Evolutionary conservation across 2,329 filamentous ascomycete species (phyloP).

Genomic region (Fusarium setosum): DNA sequence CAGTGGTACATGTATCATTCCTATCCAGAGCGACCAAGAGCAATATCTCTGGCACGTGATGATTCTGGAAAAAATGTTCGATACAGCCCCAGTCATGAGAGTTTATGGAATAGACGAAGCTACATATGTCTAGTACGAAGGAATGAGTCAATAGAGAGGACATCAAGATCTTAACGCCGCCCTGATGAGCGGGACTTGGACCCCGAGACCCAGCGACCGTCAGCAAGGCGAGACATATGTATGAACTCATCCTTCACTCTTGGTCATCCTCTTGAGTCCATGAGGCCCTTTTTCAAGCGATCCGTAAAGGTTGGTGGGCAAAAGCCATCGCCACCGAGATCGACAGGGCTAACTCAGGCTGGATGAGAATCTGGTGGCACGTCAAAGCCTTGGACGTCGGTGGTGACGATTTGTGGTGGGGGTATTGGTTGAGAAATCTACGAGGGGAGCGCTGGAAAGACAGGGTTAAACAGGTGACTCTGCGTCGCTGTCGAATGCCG

Average conservation of each 20-base stretch:
- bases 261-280: background rate
- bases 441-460: conserved; percentile 11
- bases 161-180: too few species aligned
- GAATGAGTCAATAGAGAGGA: too few species aligned
- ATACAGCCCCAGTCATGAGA: too few species aligned
- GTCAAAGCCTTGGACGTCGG: conserved; percentile 10
- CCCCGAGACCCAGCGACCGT: background rate
- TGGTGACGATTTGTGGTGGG: conserved; percentile 30
- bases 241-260: background rate
- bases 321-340: conserved; percentile 36
- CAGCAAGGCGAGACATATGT: background rate
- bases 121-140: too few species aligned
- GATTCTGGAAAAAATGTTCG: too few species aligned
- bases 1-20: background rate
- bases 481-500: conserved; percentile 10
- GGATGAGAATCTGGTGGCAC: conserved; percentile 18
- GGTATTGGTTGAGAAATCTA: conserved; percentile 13
- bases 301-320: background rate
- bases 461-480: conserved; percentile 27
- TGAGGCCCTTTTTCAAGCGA: background rate
- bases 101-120: too few species aligned
- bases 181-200: background rate
- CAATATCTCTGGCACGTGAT: too few species aligned
- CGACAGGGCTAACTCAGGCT: conserved; percentile 35
- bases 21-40: background rate